A percentile compares a stretch with the other conserved stretches of the same genome.
Evolutionary conservation across 345 rosid genomes (phyloP).

Genomic region (Euphorbia tirucalli): DNA sequence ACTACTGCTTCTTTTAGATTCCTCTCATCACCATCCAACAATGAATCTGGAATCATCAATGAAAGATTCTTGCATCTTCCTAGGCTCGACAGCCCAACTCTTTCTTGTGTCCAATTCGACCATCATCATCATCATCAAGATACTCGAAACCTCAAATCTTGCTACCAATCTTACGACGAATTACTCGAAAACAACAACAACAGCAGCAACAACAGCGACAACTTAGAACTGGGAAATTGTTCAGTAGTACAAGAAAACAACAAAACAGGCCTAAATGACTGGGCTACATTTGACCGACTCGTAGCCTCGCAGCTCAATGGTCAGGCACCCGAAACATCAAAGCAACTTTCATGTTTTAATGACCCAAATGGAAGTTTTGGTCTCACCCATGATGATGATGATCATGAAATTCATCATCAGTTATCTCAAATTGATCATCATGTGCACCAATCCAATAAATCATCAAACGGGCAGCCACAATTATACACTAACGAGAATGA

Average conservation of each 20-base stretch:
- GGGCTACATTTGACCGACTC: slow-evolving; percentile 79
- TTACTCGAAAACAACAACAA: slow-evolving; percentile 30
- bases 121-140: no score
- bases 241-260: slow-evolving; percentile 7
- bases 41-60: slow-evolving; percentile 24
- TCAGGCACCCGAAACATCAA: slow-evolving; percentile 37
- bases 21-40: slow-evolving; percentile 27
- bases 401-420: slow-evolving; percentile 27
- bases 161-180: slow-evolving; percentile 40
- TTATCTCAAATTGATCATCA: no score
- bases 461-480: slow-evolving; percentile 8
- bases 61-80: slow-evolving; percentile 73
- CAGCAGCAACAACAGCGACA: background rate
- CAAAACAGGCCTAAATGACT: slow-evolving; percentile 43
- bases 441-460: slow-evolving; percentile 23
- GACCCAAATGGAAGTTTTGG: slow-evolving; percentile 42
- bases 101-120: slow-evolving; percentile 30
- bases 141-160: slow-evolving; percentile 21
- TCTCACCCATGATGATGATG: slow-evolving; percentile 37
- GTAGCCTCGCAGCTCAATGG: slow-evolving; percentile 97
- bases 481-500: slow-evolving; percentile 37
- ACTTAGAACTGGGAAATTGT: slow-evolving; percentile 7
- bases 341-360: slow-evolving; percentile 41
- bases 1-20: slow-evolving; percentile 15
- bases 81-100: slow-evolving; percentile 56